phyloP scores from a whole-genome alignment of 306 rosid species.

The Ziziphus jujuba region DNA sequence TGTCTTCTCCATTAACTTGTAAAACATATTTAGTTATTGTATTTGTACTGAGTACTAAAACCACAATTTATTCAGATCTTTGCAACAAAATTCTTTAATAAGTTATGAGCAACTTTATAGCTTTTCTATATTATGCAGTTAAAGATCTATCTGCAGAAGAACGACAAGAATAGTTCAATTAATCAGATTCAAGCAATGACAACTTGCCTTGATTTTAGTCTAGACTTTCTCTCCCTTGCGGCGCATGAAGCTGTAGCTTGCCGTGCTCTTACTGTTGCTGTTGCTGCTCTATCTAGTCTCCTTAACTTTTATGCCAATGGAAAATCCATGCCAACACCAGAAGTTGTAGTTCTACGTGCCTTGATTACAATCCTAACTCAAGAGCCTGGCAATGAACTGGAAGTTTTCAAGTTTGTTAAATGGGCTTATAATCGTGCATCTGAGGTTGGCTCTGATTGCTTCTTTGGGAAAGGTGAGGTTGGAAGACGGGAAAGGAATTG shows the following conservation, averaged over 20 bases:
- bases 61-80: constrained; percentile 19
- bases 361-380: constrained; percentile 74
- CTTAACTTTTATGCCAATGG: constrained; percentile 66
- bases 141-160: constrained; percentile 86
- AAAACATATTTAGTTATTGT: background rate
- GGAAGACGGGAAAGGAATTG: constrained; percentile 88
- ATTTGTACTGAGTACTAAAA: background rate
- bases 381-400: constrained; percentile 62
- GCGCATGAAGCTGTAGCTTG: constrained; percentile 99
- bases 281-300: constrained; percentile 65
- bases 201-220: constrained; percentile 77
- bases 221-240: constrained; percentile 84
- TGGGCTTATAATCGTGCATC: constrained; percentile 56
- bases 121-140: constrained; percentile 50
- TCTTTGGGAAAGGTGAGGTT: constrained; percentile 83
- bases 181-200: constrained; percentile 83
- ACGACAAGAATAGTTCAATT: constrained; percentile 62
- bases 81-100: constrained; percentile 9
- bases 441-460: constrained; percentile 61
- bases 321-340: constrained; percentile 73
- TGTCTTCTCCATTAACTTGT: no score
- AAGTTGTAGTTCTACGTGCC: constrained; percentile 79
- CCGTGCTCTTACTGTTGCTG: constrained; percentile 76
- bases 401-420: constrained; percentile 60
- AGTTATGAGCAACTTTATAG: constrained; percentile 15